phyloP scores from a whole-genome alignment of 2,329 filamentous ascomycete species.

The Cercospora sp. region DNA sequence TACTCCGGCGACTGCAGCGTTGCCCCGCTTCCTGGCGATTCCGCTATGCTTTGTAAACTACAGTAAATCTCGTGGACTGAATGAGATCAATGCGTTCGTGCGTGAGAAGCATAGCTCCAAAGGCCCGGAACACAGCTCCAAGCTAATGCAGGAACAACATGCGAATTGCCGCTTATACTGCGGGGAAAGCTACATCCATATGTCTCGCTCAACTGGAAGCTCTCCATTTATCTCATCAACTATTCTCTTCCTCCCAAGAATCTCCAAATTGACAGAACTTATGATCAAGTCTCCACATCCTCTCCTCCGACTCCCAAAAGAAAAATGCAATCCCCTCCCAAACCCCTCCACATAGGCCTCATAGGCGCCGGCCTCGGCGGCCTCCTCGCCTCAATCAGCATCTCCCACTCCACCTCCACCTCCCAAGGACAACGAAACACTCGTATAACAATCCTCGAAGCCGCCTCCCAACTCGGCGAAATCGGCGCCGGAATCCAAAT shows the following conservation, averaged over 20 bases:
- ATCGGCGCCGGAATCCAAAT: slow-evolving; percentile 34
- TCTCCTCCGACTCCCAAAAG: neutral
- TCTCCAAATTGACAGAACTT: neutral
- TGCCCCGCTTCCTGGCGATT: no score
- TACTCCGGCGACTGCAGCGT: no score
- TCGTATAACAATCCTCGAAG: slow-evolving; percentile 44
- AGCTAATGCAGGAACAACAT: neutral
- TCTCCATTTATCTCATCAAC: neutral
- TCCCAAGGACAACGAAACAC: slow-evolving; percentile 30
- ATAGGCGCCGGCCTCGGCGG: slow-evolving; percentile 44
- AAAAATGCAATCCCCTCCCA: neutral
- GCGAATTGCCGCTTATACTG: neutral
- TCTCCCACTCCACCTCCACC: slow-evolving; percentile 28
- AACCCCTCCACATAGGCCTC: slow-evolving; percentile 24
- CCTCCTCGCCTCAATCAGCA: slow-evolving; percentile 45
- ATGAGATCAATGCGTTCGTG: no score
- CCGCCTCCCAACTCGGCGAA: slow-evolving; percentile 42
- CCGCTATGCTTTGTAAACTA: no score
- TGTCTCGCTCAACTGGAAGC: neutral
- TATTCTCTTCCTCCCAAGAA: neutral
- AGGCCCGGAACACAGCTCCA: neutral
- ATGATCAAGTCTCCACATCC: neutral
- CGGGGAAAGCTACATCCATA: neutral
- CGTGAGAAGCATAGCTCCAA: neutral
- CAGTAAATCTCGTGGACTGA: no score